These are phyloP conservation scores for Taiozyma sp. DNA, from an alignment of 1,139 yeast genomes.

Conservation along the genomic window DNA sequence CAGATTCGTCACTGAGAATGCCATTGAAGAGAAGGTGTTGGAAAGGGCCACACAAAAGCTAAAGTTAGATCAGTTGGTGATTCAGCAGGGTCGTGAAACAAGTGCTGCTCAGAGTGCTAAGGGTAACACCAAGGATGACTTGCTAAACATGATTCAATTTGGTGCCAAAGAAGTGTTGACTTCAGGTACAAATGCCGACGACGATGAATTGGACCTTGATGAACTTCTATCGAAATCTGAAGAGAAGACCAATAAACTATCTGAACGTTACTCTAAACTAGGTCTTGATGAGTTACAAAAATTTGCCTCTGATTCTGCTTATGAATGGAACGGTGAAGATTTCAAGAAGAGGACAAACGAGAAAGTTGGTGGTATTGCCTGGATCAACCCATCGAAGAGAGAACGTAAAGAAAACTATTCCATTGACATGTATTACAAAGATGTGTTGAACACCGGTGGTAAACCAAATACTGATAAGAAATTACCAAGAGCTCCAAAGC, in stretches of 20 bases:
- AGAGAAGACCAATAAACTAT: conserved; percentile 69
- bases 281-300: conserved; percentile 92
- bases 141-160: conserved; percentile 92
- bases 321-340: conserved; percentile 96
- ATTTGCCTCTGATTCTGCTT: conserved; percentile 85
- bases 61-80: conserved; percentile 88
- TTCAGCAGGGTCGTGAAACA: conserved; percentile 79
- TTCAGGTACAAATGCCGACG: conserved; percentile 34
- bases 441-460: conserved; percentile 65
- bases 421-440: conserved; percentile 74
- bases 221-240: conserved; percentile 72
- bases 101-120: conserved; percentile 24
- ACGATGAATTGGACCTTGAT: conserved; percentile 53
- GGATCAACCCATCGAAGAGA: conserved; percentile 86
- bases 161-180: conserved; percentile 90
- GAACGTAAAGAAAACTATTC: conserved; percentile 76
- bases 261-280: conserved; percentile 72
- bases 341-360: conserved; percentile 60
- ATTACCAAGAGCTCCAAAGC: conserved; percentile 63
- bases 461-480: conserved; percentile 36
- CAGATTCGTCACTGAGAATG: conserved; percentile 90
- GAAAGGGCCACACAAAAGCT: conserved; percentile 96
- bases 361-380: conserved; percentile 46
- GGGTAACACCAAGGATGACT: conserved; percentile 74
- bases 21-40: conserved; percentile 92